phyloP scores from a whole-genome alignment of 495 filamentous ascomycete species.

The Jackrogersella minutella region DNA sequence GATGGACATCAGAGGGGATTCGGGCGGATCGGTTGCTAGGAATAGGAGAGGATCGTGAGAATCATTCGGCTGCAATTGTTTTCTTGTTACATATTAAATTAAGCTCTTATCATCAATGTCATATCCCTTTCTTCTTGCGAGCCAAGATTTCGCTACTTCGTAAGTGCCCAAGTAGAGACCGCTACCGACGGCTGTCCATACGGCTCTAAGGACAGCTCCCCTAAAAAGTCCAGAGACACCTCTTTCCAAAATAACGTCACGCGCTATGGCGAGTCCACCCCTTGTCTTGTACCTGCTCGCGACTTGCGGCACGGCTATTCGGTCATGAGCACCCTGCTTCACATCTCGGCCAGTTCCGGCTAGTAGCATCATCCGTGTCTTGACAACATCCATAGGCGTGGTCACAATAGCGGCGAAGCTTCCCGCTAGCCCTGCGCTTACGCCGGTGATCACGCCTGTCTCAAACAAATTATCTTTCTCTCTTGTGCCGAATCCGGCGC shows the following conservation, averaged over 20 bases:
- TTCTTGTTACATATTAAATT: constrained; percentile 9
- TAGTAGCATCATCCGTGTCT: constrained; percentile 77
- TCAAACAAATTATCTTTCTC: constrained; percentile 57
- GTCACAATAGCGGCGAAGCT: constrained; percentile 74
- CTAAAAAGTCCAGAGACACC: constrained; percentile 78
- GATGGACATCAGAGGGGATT: too few species aligned
- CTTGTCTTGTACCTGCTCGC: constrained; percentile 5
- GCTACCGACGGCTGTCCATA: constrained; percentile 82
- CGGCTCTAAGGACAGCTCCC: constrained; percentile 76
- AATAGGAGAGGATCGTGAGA: background rate
- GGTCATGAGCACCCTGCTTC: constrained; percentile 35
- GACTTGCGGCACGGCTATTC: constrained; percentile 37
- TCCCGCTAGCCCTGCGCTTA: constrained; percentile 74
- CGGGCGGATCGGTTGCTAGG: background rate
- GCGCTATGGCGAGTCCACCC: constrained; percentile 64
- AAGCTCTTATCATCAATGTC: constrained; percentile 18
- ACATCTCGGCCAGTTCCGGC: constrained; percentile 47
- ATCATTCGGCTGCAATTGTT: background rate
- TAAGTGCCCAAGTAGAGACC: constrained; percentile 88
- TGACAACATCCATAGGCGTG: constrained; percentile 84
- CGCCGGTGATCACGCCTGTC: constrained; percentile 72
- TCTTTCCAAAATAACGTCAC: constrained; percentile 65
- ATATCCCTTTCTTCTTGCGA: constrained; percentile 60
- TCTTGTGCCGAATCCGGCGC: constrained; percentile 24
- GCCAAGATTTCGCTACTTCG: constrained; percentile 77